Evolutionary conservation across 257 asterid genomes (phyloP).

Genomic region (Coffea eugenioides): DNA sequence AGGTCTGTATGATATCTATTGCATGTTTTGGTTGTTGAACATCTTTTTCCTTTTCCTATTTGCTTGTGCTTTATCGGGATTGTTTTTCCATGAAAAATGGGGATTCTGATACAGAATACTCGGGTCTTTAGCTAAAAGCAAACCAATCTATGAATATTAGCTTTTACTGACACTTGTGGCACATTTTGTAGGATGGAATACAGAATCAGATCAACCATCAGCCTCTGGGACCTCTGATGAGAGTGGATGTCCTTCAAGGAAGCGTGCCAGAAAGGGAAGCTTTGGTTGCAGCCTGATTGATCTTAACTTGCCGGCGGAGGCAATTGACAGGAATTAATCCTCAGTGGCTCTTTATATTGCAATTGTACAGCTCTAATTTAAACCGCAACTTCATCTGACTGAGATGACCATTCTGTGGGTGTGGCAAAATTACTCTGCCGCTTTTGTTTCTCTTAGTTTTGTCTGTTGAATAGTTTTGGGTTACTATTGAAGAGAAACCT

Average conservation of each 20-base stretch:
- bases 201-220: conserved; percentile 52
- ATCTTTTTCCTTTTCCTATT: neutral
- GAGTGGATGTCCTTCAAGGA: conserved; percentile 39
- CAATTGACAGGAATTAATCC: conserved; percentile 32
- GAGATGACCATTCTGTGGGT: neutral
- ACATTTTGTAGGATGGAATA: conserved; percentile 37
- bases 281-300: conserved; percentile 41
- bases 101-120: neutral
- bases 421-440: neutral
- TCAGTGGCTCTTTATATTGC: conserved; percentile 9
- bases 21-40: neutral
- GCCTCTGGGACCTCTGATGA: conserved; percentile 51
- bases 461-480: conserved; percentile 2
- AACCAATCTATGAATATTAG: neutral
- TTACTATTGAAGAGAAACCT: neutral
- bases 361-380: conserved; percentile 27
- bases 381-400: conserved; percentile 10
- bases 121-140: neutral
- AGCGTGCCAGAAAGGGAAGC: conserved; percentile 55
- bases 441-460: conserved; percentile 1
- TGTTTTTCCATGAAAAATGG: neutral
- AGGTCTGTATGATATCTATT: neutral
- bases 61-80: neutral
- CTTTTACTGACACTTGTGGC: conserved; percentile 9
- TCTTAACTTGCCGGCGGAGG: conserved; percentile 75